Evolutionary conservation across 116 monocot species (phyloP), one percentile per base, ranked within the genome.

Genomic region (Papilionanthe hybrid): DNA sequence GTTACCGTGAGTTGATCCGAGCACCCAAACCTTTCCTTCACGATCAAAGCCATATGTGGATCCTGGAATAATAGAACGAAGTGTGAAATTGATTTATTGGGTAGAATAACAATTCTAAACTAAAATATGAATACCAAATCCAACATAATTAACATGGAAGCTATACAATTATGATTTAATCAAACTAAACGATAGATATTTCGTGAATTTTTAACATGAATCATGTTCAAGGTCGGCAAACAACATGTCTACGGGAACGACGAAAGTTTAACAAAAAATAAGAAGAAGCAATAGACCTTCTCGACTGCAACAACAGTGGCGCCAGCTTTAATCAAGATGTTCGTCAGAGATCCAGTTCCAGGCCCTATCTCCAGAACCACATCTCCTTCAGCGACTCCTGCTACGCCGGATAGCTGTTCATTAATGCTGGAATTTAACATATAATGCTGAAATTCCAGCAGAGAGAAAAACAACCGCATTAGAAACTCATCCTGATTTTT

Each of bases 301-400:
- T 53, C 97, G 75, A 97, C 81, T 19, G 92, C 97, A 80, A 97
- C 10, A 19, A 97, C 87, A 5, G 89, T 91, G 12, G 94, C 94
- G 15, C 97, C 97, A 23, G 91, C 80, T 49, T 88, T 75, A 7
- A 97, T 77, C 42, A 97, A 85, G 49, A 88, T 84, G 65, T 83
- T 92, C 11, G 97, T 97, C 79, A 97, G 83, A 4, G 97, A 94
- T 2, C 94, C 97, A 9, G 97, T 97, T 13, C 97, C 94, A 19
- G 97, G 97, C 10, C 97, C 97, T 5, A 97, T 92, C 86, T 97
- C 97, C 56, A 97, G 84, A 67, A 97, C 88, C 67, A 97, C 86
- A 42, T 94, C 89, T 42, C 94, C 97, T 20, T 94, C 92, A 48
- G 78, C 75, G 22, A 97, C 84, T 8, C 83, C 83, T 11, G 94